Base-by-base conservation (phyloP, 345 rosid genomes). In the Acer saccharum region DNA sequence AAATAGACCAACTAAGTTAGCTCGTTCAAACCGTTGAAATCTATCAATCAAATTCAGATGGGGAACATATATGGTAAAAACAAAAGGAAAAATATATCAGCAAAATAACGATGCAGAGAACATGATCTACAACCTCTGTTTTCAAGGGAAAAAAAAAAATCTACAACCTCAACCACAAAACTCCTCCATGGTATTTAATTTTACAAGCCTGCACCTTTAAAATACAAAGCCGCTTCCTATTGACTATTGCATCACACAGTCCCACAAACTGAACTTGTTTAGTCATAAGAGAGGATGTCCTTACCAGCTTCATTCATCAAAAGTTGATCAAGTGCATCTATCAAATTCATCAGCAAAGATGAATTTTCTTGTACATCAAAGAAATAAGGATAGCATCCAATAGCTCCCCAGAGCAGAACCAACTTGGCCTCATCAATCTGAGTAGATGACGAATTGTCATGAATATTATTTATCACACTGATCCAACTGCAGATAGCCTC, bases 321-420 rank as follows among this genome's bases (percentile, higher is more conserved):
- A 85, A 89, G 87, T 65, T 16, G 78, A 79, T 88, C 86, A 58
- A 96, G 82, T 65, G 83, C 87, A 74, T 88, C 84, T 72, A 91
- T 79, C 68, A 94, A 82, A 83, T 84, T 79, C 82, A 84, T 71
- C 72, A 95, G 77, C 72, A 84, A 72, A 68, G 84, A 80, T 57
- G 88, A 77, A 74, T 69, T 81, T 74, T 76, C 88, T 73, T 76
- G 86, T 72, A 77, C 81, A 79, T 76, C 81, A 46, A 76, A 74
- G 35, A 85, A 54, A 72, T 80, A 75, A 55, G 96, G 94, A 87
- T 82, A 91, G 87, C 98, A 92, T 46, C 84, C 81, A 64, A 91
- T 81, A 39, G 77, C 82, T 86, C 92, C 97, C 97, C 98, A 92
- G 29, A 92, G 81, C 62, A 67, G 57, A 81, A 97, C 90, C 87